Conservation (phyloP, 306 rosid species). For the Abrus precatorius region DNA sequence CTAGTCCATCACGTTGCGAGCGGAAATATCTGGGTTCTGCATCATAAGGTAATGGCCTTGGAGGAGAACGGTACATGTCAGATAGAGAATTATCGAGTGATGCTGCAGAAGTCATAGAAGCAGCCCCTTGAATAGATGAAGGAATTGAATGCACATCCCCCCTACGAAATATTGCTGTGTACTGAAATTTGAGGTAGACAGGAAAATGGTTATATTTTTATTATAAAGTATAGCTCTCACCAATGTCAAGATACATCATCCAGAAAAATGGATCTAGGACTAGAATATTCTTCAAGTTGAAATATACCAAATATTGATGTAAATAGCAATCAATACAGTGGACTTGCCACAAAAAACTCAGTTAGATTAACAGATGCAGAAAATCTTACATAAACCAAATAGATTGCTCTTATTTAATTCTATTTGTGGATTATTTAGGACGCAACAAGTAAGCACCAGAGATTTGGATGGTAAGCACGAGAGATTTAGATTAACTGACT, state of each 20-base stretch:
- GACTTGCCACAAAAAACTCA: slow-evolving; percentile 29
- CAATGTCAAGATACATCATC: slow-evolving; percentile 38
- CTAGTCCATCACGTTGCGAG: slow-evolving; percentile 78
- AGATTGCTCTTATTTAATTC: slow-evolving; percentile 23
- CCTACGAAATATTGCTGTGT: slow-evolving; percentile 80
- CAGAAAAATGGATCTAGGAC: slow-evolving; percentile 4
- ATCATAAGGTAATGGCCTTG: slow-evolving; percentile 97
- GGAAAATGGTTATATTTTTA: slow-evolving; percentile 38
- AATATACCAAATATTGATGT: neutral
- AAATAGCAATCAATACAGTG: slow-evolving; percentile 22
- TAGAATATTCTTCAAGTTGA: slow-evolving; percentile 25
- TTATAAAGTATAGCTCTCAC: slow-evolving; percentile 25
- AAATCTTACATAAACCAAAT: slow-evolving; percentile 19
- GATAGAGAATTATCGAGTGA: slow-evolving; percentile 84
- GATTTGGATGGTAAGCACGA: slow-evolving; percentile 13
- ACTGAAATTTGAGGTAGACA: slow-evolving; percentile 60
- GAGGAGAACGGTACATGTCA: slow-evolving; percentile 93
- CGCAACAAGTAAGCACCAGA: slow-evolving; percentile 15
- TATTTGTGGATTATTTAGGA: neutral
- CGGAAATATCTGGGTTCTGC: slow-evolving; percentile 79
- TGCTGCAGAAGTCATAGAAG: slow-evolving; percentile 78
- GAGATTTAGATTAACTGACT: neutral
- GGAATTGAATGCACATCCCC: slow-evolving; percentile 82
- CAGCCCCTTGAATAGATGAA: slow-evolving; percentile 83
- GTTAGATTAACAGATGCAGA: slow-evolving; percentile 31